Conservation (phyloP, 441 rosid genomes). For the Pelargonium fulgidum region DNA sequence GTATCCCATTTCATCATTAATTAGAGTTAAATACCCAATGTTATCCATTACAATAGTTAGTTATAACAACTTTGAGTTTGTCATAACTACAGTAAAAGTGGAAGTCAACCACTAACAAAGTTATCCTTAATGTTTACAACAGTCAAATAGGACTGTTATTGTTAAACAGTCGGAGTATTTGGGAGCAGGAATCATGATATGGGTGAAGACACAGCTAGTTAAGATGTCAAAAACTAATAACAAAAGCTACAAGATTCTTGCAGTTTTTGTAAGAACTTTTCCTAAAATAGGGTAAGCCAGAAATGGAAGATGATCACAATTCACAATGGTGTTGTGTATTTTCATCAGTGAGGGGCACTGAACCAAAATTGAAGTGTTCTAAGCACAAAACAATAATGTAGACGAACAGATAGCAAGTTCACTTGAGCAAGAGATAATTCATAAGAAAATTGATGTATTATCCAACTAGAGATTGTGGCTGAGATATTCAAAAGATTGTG, state of each 20-base stretch:
- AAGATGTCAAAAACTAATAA: neutral
- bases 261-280: neutral
- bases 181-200: neutral
- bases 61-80: neutral
- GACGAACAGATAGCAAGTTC: no score
- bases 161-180: neutral
- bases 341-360: no score
- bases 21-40: neutral
- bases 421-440: no score
- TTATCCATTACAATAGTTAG: neutral
- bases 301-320: neutral
- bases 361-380: neutral
- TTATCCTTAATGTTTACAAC: neutral
- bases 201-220: neutral
- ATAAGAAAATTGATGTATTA: no score
- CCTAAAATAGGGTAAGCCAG: neutral
- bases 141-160: neutral
- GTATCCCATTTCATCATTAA: neutral
- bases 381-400: no score
- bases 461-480: no score
- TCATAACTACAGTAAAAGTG: neutral
- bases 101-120: conserved; percentile 1
- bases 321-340: no score
- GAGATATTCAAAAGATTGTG: no score
- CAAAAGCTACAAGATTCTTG: neutral